Conservation (phyloP, 2,329 filamentous ascomycete species). For the Sarocladium oryzae region DNA sequence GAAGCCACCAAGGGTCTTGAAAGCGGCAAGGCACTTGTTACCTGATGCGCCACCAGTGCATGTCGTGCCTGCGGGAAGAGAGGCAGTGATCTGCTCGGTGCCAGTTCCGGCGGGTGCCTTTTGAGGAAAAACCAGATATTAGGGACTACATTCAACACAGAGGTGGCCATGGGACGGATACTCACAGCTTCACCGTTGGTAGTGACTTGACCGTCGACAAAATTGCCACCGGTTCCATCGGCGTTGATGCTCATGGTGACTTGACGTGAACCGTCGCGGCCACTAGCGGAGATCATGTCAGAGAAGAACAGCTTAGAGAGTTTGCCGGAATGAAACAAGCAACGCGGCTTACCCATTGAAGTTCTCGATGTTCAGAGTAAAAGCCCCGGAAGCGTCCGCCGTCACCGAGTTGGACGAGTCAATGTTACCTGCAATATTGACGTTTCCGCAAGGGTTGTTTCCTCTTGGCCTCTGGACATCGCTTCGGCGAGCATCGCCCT, state of each 20-base stretch:
- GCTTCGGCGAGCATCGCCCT: slow-evolving; percentile 10
- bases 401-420: slow-evolving; percentile 11
- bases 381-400: slow-evolving; percentile 13
- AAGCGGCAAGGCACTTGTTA: slow-evolving; percentile 12
- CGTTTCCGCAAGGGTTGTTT: slow-evolving; percentile 12
- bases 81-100: slow-evolving; percentile 11
- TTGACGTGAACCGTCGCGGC: slow-evolving; percentile 13
- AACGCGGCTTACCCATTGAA: slow-evolving; percentile 12
- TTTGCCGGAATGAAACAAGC: neutral
- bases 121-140: too few species aligned
- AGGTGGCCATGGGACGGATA: too few species aligned
- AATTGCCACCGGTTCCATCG: slow-evolving; percentile 11
- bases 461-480: slow-evolving; percentile 12
- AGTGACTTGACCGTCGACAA: slow-evolving; percentile 11
- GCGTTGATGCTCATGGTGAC: slow-evolving; percentile 12
- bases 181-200: slow-evolving; percentile 12
- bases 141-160: too few species aligned
- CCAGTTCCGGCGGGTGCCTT: slow-evolving; percentile 10
- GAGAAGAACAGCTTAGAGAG: neutral
- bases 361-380: slow-evolving; percentile 12
- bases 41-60: slow-evolving; percentile 13
- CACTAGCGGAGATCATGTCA: neutral
- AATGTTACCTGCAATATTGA: slow-evolving; percentile 10
- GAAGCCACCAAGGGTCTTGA: slow-evolving; percentile 13
- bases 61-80: slow-evolving; percentile 11